A percentile compares a stretch with the other conserved stretches of the same genome.
Conservation (phyloP, 1,139 yeast genomes). For the Citeromyces siamensis region DNA sequence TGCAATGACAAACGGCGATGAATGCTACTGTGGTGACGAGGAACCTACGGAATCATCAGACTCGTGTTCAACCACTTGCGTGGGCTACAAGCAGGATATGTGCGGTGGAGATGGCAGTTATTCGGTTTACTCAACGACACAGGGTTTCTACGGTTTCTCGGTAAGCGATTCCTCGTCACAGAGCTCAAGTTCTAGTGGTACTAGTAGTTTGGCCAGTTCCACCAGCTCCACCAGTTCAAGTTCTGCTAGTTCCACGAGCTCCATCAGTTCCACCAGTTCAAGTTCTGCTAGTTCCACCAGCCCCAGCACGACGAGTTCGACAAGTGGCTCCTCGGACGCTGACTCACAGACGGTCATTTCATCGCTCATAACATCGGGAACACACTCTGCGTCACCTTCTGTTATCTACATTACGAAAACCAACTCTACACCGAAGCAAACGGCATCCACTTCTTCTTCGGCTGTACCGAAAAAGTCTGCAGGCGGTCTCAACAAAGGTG, state of each 20-base stretch:
- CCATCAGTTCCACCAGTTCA: slow-evolving; percentile 5
- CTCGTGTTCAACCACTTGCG: slow-evolving; percentile 32
- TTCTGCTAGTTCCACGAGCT: slow-evolving; percentile 10
- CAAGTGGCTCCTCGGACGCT: slow-evolving; percentile 14
- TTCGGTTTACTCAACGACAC: slow-evolving; percentile 27
- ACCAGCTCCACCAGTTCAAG: slow-evolving; percentile 11
- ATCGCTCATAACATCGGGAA: slow-evolving; percentile 9
- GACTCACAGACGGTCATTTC: slow-evolving; percentile 11
- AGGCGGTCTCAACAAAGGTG: slow-evolving; percentile 24
- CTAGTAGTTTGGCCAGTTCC: slow-evolving; percentile 7
- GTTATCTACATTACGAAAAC: slow-evolving; percentile 6
- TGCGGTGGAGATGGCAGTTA: slow-evolving; percentile 44
- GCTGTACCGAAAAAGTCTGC: background rate
- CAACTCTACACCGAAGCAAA: background rate
- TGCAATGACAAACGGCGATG: slow-evolving; percentile 34
- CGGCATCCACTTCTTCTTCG: background rate
- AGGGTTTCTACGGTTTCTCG: slow-evolving; percentile 10
- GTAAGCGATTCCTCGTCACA: slow-evolving; percentile 3
- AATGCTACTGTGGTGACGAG: slow-evolving; percentile 43
- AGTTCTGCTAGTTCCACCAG: background rate
- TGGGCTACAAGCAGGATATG: slow-evolving; percentile 36
- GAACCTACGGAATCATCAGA: slow-evolving; percentile 19
- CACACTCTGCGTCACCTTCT: slow-evolving; percentile 9
- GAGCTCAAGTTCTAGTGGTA: slow-evolving; percentile 6
- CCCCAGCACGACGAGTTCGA: slow-evolving; percentile 15